phyloP scores from a whole-genome alignment of 2,329 filamentous ascomycete genomes.

The Trichoderma atrobrunneum region DNA sequence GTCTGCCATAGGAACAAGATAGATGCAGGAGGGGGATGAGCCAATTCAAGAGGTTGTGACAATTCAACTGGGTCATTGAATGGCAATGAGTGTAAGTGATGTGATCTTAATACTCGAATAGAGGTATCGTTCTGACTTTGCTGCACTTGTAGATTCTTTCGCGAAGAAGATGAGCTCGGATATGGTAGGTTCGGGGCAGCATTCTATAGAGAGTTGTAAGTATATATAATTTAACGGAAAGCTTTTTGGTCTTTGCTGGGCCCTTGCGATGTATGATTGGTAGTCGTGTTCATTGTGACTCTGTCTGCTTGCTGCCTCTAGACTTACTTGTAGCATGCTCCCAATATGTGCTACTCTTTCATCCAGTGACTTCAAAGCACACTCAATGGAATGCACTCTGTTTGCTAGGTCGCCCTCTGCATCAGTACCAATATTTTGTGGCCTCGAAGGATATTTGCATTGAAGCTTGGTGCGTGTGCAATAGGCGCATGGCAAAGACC shows the following conservation, averaged over 20 bases:
- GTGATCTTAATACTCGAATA: neutral
- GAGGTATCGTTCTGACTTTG: neutral
- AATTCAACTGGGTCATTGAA: neutral
- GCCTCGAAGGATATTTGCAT: constrained; percentile 19
- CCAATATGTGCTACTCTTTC: neutral
- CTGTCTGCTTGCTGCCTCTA: neutral
- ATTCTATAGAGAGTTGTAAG: neutral
- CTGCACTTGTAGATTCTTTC: neutral
- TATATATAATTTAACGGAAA: neutral
- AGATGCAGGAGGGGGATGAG: constrained; percentile 1
- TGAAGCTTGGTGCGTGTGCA: constrained; percentile 18
- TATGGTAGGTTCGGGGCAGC: neutral
- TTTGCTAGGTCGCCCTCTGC: neutral
- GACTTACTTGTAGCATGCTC: neutral
- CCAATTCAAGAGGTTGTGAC: neutral
- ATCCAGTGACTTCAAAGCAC: neutral
- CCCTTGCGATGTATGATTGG: neutral
- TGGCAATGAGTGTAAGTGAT: neutral
- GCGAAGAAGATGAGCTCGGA: neutral
- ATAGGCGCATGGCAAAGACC: constrained; percentile 20
- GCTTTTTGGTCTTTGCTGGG: neutral
- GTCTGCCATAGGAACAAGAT: constrained; percentile 19
- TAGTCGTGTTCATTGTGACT: neutral
- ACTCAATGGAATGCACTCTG: neutral
- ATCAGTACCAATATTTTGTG: neutral